Evolutionary conservation across 2,329 filamentous ascomycete species (phyloP), one percentile per base, ranked within the genome.

Genomic region (Fusarium keratoplasticum): DNA sequence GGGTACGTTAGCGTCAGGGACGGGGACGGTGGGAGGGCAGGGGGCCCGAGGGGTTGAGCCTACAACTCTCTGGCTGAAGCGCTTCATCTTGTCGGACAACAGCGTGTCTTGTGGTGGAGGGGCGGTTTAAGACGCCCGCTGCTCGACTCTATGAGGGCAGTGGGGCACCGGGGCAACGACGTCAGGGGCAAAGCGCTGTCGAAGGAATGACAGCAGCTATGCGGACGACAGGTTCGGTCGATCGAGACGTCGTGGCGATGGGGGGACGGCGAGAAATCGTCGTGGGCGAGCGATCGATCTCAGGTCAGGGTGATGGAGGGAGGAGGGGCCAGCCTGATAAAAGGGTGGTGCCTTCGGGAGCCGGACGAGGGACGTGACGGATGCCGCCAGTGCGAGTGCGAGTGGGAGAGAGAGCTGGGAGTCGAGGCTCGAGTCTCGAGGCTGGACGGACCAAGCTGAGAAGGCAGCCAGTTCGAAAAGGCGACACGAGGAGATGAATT

Each of bases 21-120:
- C 22, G 14, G 5, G 25, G 7, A 13, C 22, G 10, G 22, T 25
- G 31, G 20, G 25, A 54, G 18, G 22, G 22, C 65, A 50, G 42
- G 22, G 52, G 9, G 27, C 13, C 18, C 6, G 13, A 31, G 52
- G 62, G 18, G 33, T 38, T 14, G 52, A 33, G 91, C 94, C 89
- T 91, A 98, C 95, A 89, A 98, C 95, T 93, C 94, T 94, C 89
- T 97, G 95, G 86, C 95, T 94, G 86, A 98, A 97, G 84, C 95
- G 94, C 88, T 98, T 98, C 96, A 98, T 98, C 86, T 89, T 93
- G 85, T 84, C 85, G 75, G 75, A 72, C 74, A 73, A 78, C 73
- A 76, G 75, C 64, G 71, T 76, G 69, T 64, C 66, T 70, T 68
- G 69, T 73, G 68, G 70, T 64, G 72, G 74, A 77, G 77, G 74